Percentiles rank a stretch among this genome's conserved stretches.
These are phyloP conservation scores for Orbilia ellipsospora DNA, from an alignment of 2,329 filamentous ascomycete species.

Conservation along the genomic window DNA sequence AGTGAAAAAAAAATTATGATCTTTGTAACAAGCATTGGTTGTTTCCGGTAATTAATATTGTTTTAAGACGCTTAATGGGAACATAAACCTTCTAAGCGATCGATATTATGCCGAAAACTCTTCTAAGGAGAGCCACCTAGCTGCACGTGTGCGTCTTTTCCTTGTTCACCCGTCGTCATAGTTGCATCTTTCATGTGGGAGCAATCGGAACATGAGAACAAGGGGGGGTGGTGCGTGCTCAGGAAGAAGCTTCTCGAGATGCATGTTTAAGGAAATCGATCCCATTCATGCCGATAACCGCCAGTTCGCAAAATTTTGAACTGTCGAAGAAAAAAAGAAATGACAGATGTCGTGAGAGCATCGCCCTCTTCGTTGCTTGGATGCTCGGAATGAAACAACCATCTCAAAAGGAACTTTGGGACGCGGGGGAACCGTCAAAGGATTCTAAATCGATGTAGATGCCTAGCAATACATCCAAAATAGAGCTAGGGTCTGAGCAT, in stretches of 20 bases:
- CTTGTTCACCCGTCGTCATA: not conserved
- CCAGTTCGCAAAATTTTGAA: not conserved
- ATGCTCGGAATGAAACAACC: not conserved
- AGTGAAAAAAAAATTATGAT: no score
- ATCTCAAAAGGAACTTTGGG: not conserved
- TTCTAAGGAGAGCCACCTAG: not conserved
- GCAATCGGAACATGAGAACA: not conserved
- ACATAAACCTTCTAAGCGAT: constrained; percentile 1
- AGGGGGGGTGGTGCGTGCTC: not conserved
- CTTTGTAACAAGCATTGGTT: no score
- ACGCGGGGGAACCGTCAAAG: not conserved
- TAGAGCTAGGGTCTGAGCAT: not conserved
- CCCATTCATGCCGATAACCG: not conserved
- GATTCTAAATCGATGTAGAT: constrained; percentile 1
- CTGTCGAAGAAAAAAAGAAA: not conserved
- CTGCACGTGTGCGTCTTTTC: no score
- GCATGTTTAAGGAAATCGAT: no score
- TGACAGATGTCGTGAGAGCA: not conserved
- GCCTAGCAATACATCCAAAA: not conserved
- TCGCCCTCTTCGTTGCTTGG: not conserved
- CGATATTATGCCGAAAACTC: not conserved
- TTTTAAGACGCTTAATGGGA: constrained; percentile 1
- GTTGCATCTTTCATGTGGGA: constrained; percentile 7
- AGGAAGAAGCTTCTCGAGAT: not conserved
- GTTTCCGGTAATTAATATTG: constrained; percentile 16